Evolutionary conservation across 352 stramenopile genomes (phyloP).

Genomic region (Phytophthora crassamura): DNA sequence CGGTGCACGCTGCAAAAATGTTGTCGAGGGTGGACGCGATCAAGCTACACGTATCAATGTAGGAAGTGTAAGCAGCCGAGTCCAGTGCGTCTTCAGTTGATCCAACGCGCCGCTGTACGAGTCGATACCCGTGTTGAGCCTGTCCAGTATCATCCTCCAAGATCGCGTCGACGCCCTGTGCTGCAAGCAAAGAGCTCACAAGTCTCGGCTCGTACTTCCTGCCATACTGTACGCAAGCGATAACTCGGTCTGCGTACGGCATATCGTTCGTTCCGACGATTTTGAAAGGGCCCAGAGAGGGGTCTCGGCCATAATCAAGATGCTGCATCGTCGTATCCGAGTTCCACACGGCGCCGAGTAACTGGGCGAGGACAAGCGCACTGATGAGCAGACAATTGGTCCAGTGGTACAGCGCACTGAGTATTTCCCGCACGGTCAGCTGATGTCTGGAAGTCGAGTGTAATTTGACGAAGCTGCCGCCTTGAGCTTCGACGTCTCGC

Average conservation of each 20-base stretch:
- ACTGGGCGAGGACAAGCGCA: constrained; percentile 37
- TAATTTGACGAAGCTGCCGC: too few species aligned
- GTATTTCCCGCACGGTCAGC: neutral
- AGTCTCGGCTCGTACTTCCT: constrained; percentile 33
- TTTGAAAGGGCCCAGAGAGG: constrained; percentile 7
- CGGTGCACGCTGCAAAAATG: constrained; percentile 20
- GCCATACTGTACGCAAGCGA: constrained; percentile 43
- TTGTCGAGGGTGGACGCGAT: constrained; percentile 24
- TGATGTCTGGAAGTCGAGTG: too few species aligned
- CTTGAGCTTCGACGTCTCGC: too few species aligned
- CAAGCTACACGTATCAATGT: constrained; percentile 18
- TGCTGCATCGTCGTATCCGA: neutral
- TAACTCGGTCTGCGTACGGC: constrained; percentile 48
- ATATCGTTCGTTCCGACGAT: constrained; percentile 52
- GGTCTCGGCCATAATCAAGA: constrained; percentile 20
- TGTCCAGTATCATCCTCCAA: constrained; percentile 24
- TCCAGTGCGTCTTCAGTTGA: constrained; percentile 11
- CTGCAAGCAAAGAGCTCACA: constrained; percentile 37
- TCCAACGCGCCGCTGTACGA: constrained; percentile 13
- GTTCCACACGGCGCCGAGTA: constrained; percentile 40
- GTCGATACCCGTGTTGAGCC: constrained; percentile 40
- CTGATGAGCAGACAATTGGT: constrained; percentile 34
- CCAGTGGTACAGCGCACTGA: constrained; percentile 37
- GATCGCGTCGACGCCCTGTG: constrained; percentile 18
- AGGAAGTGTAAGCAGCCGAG: neutral